Conservation (phyloP, 2,329 filamentous ascomycete genomes). For the Pseudogymnoascus pannorum region DNA sequence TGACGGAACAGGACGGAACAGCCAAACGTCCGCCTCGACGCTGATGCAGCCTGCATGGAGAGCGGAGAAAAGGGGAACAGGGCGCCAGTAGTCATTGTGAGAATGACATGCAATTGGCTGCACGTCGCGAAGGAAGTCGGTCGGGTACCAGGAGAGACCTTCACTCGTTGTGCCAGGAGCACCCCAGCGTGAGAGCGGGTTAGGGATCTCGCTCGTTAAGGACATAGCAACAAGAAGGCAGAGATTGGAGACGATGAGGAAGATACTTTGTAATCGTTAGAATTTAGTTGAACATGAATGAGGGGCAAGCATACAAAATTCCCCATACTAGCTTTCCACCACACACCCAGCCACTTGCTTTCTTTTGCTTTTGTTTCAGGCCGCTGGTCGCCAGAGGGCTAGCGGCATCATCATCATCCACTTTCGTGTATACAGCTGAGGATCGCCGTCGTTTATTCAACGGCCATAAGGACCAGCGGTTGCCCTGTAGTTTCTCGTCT, state of each 20-base stretch:
- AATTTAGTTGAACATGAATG: not conserved
- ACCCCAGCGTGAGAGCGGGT: constrained; percentile 32
- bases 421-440: not conserved
- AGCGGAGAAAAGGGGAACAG: constrained; percentile 55
- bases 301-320: not conserved
- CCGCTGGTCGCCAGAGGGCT: not conserved
- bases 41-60: constrained; percentile 52
- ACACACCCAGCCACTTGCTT: not conserved
- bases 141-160: constrained; percentile 39
- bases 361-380: not conserved
- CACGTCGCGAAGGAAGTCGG: constrained; percentile 45
- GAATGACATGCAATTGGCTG: constrained; percentile 54
- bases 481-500: not conserved
- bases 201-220: constrained; percentile 25
- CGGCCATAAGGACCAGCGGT: not conserved
- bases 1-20: constrained; percentile 40
- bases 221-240: constrained; percentile 27
- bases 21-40: constrained; percentile 65
- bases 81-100: constrained; percentile 66
- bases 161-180: constrained; percentile 31
- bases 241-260: constrained; percentile 30
- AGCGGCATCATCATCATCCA: not conserved
- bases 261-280: constrained; percentile 23
- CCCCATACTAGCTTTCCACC: constrained; percentile 10
- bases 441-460: not conserved